Evolutionary conservation across 2,329 filamentous ascomycete genomes (phyloP).

Genomic region (Ilyonectria robusta): DNA sequence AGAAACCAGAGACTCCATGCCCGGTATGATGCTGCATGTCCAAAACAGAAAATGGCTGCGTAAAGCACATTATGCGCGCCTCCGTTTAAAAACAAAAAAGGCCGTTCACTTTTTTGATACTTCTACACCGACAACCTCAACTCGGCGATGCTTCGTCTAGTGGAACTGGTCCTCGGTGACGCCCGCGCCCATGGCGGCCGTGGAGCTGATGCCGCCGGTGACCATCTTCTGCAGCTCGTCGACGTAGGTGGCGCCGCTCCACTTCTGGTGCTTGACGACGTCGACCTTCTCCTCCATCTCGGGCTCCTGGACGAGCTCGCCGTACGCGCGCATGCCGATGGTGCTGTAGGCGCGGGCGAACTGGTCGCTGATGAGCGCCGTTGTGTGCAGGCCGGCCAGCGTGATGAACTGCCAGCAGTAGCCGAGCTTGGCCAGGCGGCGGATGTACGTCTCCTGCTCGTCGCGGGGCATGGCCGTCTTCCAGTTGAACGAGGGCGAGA

Average conservation of each 20-base stretch:
- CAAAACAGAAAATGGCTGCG: conserved; percentile 27
- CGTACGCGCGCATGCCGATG: conserved; percentile 95
- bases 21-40: conserved; percentile 39
- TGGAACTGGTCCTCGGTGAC: conserved; percentile 97
- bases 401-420: conserved; percentile 99
- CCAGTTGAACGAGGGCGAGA: conserved; percentile 99
- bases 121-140: neutral
- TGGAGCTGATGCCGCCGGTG: conserved; percentile 90
- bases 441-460: conserved; percentile 98
- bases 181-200: conserved; percentile 96
- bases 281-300: conserved; percentile 94
- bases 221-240: conserved; percentile 99
- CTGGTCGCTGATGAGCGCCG: conserved; percentile 89
- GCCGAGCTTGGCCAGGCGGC: conserved; percentile 85
- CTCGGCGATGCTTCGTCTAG: conserved; percentile 25
- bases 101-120: conserved; percentile 13
- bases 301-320: conserved; percentile 96
- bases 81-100: conserved; percentile 13
- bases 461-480: conserved; percentile 92
- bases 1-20: conserved; percentile 28
- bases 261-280: conserved; percentile 99
- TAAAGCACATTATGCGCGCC: conserved; percentile 22
- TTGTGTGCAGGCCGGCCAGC: conserved; percentile 96
- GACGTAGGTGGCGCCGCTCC: conserved; percentile 94
- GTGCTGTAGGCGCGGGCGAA: conserved; percentile 87